Conservation (phyloP, 1,139 yeast genomes). For the Debaryomyces robertsiae region DNA sequence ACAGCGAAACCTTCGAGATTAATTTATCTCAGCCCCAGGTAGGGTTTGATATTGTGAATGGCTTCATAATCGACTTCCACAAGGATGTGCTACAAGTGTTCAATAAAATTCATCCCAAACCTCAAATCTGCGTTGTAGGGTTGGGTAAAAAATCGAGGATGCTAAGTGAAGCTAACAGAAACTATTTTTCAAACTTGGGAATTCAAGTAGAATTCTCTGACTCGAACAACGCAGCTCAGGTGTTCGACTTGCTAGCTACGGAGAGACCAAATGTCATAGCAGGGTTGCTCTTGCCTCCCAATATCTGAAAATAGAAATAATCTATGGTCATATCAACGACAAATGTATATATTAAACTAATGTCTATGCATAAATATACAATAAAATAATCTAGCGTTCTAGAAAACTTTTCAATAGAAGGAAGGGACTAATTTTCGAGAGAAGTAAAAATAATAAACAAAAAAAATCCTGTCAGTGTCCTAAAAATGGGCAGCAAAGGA, state of each 20-base stretch:
- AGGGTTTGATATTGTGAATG: constrained; percentile 41
- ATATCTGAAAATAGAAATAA: constrained; percentile 35
- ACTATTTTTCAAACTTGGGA: constrained; percentile 57
- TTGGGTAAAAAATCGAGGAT: constrained; percentile 65
- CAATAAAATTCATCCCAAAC: constrained; percentile 68
- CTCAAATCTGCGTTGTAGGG: constrained; percentile 74
- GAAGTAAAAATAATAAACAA: constrained; percentile 9
- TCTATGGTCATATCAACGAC: background rate
- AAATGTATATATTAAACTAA: constrained; percentile 9
- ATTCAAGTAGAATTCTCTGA: constrained; percentile 70
- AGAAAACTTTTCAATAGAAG: constrained; percentile 1
- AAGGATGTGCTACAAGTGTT: constrained; percentile 50
- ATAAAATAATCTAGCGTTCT: background rate
- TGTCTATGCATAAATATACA: constrained; percentile 10
- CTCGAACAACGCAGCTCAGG: constrained; percentile 67
- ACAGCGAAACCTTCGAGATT: constrained; percentile 65
- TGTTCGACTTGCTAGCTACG: constrained; percentile 74
- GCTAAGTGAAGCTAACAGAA: constrained; percentile 56
- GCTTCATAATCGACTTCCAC: constrained; percentile 47
- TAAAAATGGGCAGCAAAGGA: too few species aligned
- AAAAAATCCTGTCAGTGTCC: constrained; percentile 2
- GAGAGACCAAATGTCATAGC: constrained; percentile 76
- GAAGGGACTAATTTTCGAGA: constrained; percentile 2
- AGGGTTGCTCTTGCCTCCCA: constrained; percentile 72
- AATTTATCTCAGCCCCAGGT: constrained; percentile 39